Evolutionary conservation across 1,139 yeast genomes (phyloP).

Genomic region (Blastobotrys arbuscula): DNA sequence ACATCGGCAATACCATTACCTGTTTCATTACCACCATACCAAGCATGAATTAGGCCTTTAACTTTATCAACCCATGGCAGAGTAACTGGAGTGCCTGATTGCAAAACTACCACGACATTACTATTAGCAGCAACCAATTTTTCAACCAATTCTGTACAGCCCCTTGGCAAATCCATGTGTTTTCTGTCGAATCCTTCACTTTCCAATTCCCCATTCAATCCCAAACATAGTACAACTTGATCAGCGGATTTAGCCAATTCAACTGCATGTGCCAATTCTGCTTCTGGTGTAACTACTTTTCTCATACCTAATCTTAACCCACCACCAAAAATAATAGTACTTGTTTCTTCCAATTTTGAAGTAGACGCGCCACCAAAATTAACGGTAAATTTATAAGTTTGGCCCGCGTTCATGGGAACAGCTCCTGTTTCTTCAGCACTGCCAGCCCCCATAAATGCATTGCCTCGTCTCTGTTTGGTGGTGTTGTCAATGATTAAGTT

Average conservation of each 20-base stretch:
- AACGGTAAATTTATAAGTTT: conserved; percentile 40
- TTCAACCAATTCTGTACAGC: conserved; percentile 43
- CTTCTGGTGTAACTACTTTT: conserved; percentile 19
- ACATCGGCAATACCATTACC: conserved; percentile 54
- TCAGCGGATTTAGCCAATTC: conserved; percentile 43
- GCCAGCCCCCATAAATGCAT: conserved; percentile 47
- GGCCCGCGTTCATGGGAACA: conserved; percentile 39
- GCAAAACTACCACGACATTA: conserved; percentile 51
- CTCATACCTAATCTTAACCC: conserved; percentile 22
- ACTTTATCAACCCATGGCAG: conserved; percentile 52
- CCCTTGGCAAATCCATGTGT: conserved; percentile 44
- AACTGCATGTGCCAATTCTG: conserved; percentile 39
- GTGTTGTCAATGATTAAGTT: conserved; percentile 52
- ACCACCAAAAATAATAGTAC: conserved; percentile 38
- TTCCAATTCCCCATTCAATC: conserved; percentile 48
- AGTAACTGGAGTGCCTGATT: conserved; percentile 58
- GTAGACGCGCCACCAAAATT: conserved; percentile 53
- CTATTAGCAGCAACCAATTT: conserved; percentile 46
- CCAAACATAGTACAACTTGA: conserved; percentile 43
- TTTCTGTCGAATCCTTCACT: conserved; percentile 48
- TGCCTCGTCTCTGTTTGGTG: conserved; percentile 46
- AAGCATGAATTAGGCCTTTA: conserved; percentile 47
- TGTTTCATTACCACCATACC: conserved; percentile 46
- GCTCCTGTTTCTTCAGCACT: conserved; percentile 44
- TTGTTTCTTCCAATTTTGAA: conserved; percentile 27